Evolutionary conservation across 2,329 filamentous ascomycete species (phyloP).

Genomic region (Aspergillus felis): DNA sequence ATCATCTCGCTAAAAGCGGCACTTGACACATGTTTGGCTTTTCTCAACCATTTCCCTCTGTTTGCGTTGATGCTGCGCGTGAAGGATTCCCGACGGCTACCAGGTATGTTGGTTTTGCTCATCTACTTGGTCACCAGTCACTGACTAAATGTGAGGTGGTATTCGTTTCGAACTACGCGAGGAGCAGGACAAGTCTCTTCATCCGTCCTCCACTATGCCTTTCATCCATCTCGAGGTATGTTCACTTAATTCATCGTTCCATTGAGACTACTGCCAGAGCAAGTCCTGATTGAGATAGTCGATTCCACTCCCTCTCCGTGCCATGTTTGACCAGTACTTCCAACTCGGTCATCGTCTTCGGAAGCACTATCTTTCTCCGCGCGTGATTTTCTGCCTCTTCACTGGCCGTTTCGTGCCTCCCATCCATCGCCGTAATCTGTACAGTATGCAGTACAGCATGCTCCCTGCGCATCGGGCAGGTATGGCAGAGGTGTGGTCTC

Average conservation of each 20-base stretch:
- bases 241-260: neutral
- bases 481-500: slow-evolving; percentile 81
- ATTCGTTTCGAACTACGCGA: slow-evolving; percentile 88
- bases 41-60: slow-evolving; percentile 93
- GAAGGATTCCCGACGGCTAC: slow-evolving; percentile 86
- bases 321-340: slow-evolving; percentile 97
- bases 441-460: slow-evolving; percentile 98
- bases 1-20: slow-evolving; percentile 91
- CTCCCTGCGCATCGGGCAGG: slow-evolving; percentile 76
- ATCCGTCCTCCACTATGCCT: slow-evolving; percentile 58
- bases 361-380: slow-evolving; percentile 89
- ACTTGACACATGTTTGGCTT: slow-evolving; percentile 88
- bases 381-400: slow-evolving; percentile 80
- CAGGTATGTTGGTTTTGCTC: slow-evolving; percentile 52
- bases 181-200: slow-evolving; percentile 49
- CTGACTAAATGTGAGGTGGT: slow-evolving; percentile 52
- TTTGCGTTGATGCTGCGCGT: slow-evolving; percentile 95
- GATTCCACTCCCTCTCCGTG: slow-evolving; percentile 81
- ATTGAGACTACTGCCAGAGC: neutral
- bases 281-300: slow-evolving; percentile 52
- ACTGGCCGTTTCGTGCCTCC: slow-evolving; percentile 92
- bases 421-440: slow-evolving; percentile 89
- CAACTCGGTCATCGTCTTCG: slow-evolving; percentile 87
- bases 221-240: slow-evolving; percentile 81
- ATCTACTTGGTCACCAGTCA: neutral